Conservation (phyloP, 1,139 yeast genomes). For the Pichia terricola region DNA sequence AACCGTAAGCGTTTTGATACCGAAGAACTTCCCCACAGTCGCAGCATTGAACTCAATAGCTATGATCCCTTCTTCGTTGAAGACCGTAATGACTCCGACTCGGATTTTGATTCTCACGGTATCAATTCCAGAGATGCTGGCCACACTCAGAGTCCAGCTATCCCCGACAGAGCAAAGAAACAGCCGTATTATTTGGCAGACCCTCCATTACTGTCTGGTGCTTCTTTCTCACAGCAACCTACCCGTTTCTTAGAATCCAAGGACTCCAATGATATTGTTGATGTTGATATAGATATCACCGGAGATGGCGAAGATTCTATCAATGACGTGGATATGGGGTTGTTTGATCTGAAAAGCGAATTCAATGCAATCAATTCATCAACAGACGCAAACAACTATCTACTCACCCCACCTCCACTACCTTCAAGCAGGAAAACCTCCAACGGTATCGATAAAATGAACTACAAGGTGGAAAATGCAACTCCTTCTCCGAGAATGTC, state of each 20-base stretch:
- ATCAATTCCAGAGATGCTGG: no score
- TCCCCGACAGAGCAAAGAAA: no score
- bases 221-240: no score
- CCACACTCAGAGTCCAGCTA: no score
- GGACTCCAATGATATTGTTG: no score
- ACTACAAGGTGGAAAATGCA: slow-evolving; percentile 3
- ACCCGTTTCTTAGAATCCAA: no score
- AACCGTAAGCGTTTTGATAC: slow-evolving; percentile 5
- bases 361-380: slow-evolving; percentile 6
- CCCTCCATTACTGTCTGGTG: no score
- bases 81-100: no score
- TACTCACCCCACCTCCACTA: slow-evolving; percentile 5
- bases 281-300: no score
- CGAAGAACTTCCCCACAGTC: background rate
- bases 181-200: no score
- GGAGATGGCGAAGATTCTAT: background rate
- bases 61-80: background rate
- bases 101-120: no score
- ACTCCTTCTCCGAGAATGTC: slow-evolving; percentile 2
- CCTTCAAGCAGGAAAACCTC: slow-evolving; percentile 4
- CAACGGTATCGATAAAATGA: slow-evolving; percentile 8
- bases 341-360: slow-evolving; percentile 13
- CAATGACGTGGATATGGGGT: slow-evolving; percentile 6
- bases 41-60: background rate
- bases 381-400: slow-evolving; percentile 1